phyloP scores from a whole-genome alignment of 225 moss, liverwort and hornwort species.

The Straminergon stramineum region DNA sequence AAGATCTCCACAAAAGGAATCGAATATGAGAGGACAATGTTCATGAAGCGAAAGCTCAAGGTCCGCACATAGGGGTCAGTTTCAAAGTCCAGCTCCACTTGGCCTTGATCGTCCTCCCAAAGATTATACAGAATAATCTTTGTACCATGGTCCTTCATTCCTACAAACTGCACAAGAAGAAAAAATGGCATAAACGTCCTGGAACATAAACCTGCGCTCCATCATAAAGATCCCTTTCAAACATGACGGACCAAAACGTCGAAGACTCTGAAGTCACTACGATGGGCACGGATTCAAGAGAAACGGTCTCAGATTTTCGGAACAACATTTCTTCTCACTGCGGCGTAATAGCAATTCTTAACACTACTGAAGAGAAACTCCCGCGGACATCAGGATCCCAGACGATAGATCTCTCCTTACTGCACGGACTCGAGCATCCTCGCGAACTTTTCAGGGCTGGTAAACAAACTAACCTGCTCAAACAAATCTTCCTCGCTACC shows the following conservation, averaged over 20 bases:
- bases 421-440: neutral
- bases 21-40: neutral
- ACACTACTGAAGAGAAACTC: too few relatives aligned
- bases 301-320: neutral
- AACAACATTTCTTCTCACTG: neutral
- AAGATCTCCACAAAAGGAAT: neutral
- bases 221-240: neutral
- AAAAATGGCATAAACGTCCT: neutral
- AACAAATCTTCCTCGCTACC: constrained; percentile 48
- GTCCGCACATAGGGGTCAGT: constrained; percentile 45
- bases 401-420: neutral
- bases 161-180: constrained; percentile 30
- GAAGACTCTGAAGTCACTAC: neutral
- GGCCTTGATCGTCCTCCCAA: constrained; percentile 80
- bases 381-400: neutral
- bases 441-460: neutral
- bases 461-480: constrained; percentile 15
- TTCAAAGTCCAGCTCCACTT: constrained; percentile 73
- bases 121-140: constrained; percentile 73
- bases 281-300: neutral
- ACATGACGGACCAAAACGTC: neutral
- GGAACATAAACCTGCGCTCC: neutral
- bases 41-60: neutral
- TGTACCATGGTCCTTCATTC: constrained; percentile 63
- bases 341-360: neutral